Evolutionary conservation across 1,284 basidiomycete species (phyloP).

Genomic region (Naganishia cerealis): DNA sequence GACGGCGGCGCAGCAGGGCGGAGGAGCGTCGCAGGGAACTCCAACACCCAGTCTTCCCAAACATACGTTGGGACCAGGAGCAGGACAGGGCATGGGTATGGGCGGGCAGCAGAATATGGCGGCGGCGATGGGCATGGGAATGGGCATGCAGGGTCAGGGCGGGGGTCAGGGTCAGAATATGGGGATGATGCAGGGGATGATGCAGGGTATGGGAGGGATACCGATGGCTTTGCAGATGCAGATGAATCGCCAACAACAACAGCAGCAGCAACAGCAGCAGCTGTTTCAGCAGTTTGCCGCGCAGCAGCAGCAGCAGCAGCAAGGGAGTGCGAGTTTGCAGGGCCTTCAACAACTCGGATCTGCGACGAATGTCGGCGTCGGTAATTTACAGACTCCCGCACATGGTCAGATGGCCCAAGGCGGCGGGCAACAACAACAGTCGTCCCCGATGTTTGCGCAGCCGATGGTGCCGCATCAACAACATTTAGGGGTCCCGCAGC

Average conservation of each 20-base stretch:
- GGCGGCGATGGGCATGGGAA: background rate
- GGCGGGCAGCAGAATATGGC: background rate
- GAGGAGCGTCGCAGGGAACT: constrained; percentile 3
- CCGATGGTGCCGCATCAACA: background rate
- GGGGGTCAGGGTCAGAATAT: background rate
- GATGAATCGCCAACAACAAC: constrained; percentile 1
- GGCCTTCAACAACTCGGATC: constrained; percentile 36
- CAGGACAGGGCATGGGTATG: constrained; percentile 7
- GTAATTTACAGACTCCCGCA: too few relatives aligned
- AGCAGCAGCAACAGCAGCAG: constrained; percentile 32
- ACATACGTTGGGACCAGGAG: background rate
- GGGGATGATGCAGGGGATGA: too few relatives aligned
- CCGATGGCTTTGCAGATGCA: background rate
- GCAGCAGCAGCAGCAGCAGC: constrained; percentile 43
- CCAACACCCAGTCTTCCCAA: constrained; percentile 13
- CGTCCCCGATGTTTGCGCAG: constrained; percentile 3
- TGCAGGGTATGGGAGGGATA: too few relatives aligned
- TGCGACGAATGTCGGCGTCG: too few relatives aligned
- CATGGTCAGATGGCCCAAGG: too few relatives aligned
- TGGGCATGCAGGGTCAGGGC: background rate
- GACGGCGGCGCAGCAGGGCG: background rate
- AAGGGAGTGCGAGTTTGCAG: constrained; percentile 24
- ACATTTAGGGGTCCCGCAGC: background rate
- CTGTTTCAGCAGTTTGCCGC: constrained; percentile 36
- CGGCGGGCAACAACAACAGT: background rate